Conservation (phyloP, 140 eudicot genomes). For the Oenanthe javanica region DNA sequence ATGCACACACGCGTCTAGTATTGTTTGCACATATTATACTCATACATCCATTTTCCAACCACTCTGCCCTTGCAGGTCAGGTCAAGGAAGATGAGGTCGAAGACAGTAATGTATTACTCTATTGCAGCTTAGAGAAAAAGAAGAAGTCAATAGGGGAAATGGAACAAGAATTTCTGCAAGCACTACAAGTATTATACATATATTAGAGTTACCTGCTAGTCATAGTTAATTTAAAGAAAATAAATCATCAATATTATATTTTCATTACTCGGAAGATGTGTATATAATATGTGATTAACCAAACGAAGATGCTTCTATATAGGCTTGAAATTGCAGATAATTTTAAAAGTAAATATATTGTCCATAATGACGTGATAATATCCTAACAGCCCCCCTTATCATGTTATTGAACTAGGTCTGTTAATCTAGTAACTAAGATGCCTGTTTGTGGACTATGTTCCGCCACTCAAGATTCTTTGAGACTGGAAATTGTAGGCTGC, state of each 20-base stretch:
- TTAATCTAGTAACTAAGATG: background rate
- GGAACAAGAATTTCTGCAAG: constrained; percentile 96
- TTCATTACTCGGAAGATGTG: background rate
- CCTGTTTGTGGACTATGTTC: background rate
- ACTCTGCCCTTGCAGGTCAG: constrained; percentile 49
- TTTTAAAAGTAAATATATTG: background rate
- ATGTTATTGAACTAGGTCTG: background rate
- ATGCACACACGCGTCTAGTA: background rate
- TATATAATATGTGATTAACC: background rate
- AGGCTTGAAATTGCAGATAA: background rate
- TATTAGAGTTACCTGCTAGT: background rate
- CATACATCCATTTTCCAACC: background rate
- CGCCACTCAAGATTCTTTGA: background rate
- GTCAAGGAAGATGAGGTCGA: constrained; percentile 58
- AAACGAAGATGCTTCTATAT: background rate
- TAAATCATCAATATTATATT: background rate
- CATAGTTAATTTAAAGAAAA: background rate
- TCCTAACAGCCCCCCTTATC: background rate
- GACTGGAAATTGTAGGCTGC: background rate
- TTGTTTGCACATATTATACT: background rate
- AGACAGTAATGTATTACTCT: constrained; percentile 75
- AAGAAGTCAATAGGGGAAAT: constrained; percentile 87
- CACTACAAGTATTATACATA: constrained; percentile 61
- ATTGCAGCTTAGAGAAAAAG: constrained; percentile 72
- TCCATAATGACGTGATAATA: background rate